phyloP scores from a whole-genome alignment of 2,329 filamentous ascomycete species.

The Furcasterigmium furcatum region DNA sequence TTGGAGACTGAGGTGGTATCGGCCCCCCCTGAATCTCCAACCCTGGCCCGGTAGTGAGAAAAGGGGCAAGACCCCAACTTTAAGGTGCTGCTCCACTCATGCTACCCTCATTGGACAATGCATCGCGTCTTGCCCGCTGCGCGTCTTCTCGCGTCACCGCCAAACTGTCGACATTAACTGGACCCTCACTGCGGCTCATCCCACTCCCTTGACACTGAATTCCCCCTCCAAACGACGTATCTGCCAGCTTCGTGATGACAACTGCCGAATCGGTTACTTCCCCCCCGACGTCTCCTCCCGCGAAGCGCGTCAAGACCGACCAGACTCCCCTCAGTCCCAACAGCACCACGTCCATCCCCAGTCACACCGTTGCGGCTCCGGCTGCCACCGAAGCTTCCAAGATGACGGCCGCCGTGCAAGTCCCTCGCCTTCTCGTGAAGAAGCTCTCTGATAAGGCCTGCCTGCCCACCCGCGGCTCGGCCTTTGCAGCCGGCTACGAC shows the following conservation, averaged over 20 bases:
- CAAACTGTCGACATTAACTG: conserved; percentile 10
- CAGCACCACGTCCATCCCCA: conserved; percentile 16
- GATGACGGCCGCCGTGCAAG: conserved; percentile 31
- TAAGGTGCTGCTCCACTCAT: neutral
- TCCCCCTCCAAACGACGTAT: conserved; percentile 1
- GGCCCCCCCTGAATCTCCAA: too few species aligned
- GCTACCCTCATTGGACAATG: neutral
- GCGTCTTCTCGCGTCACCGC: conserved; percentile 20
- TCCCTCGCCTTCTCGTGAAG: conserved; percentile 77
- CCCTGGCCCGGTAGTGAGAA: too few species aligned
- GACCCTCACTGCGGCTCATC: neutral
- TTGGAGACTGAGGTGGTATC: too few species aligned
- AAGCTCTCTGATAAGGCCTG: conserved; percentile 78
- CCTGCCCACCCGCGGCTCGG: conserved; percentile 83
- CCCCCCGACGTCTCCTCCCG: conserved; percentile 68
- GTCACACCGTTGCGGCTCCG: conserved; percentile 14
- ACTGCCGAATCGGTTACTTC: conserved; percentile 38
- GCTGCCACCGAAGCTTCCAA: conserved; percentile 24
- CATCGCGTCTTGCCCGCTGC: neutral
- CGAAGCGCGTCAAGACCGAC: conserved; percentile 73
- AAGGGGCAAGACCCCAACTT: too few species aligned
- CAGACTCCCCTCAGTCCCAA: conserved; percentile 17
- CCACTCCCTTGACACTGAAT: neutral
- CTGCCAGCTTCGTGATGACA: conserved; percentile 14
- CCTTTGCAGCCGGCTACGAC: conserved; percentile 91